Conservation (phyloP, 257 asterid species). For the Penstemon barbatus region DNA sequence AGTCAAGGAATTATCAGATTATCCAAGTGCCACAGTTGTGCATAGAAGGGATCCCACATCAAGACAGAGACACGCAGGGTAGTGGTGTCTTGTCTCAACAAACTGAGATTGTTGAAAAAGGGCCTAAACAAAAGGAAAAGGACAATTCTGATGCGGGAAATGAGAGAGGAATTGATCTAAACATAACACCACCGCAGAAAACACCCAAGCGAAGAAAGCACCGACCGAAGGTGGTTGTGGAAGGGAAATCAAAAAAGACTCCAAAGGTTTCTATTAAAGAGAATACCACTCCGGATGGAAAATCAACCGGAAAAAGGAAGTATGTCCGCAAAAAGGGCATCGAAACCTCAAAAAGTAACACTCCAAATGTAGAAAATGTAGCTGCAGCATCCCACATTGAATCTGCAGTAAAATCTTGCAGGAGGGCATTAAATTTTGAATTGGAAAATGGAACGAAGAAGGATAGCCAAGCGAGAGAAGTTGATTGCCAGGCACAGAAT, state of each 20-base stretch:
- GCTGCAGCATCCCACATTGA: constrained; percentile 34
- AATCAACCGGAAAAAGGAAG: constrained; percentile 57
- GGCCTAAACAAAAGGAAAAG: constrained; percentile 34
- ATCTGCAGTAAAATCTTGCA: constrained; percentile 52
- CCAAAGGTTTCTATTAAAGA: constrained; percentile 45
- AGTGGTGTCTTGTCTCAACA: constrained; percentile 25
- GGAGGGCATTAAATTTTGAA: constrained; percentile 63
- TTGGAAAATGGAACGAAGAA: constrained; percentile 37
- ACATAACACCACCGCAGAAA: constrained; percentile 67
- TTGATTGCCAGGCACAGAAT: constrained; percentile 31
- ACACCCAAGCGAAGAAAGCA: constrained; percentile 78
- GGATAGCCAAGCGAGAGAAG: constrained; percentile 34
- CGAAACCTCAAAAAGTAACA: constrained; percentile 28
- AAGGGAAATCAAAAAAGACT: constrained; percentile 68
- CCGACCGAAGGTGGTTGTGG: constrained; percentile 82
- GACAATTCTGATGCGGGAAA: constrained; percentile 31
- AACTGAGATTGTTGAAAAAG: constrained; percentile 32
- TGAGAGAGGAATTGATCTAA: constrained; percentile 56
- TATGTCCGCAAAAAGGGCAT: constrained; percentile 48
- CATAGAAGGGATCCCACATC: constrained; percentile 32
- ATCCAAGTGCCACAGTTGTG: constrained; percentile 35
- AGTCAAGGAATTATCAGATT: constrained; percentile 37
- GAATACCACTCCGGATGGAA: constrained; percentile 39
- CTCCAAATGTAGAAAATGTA: constrained; percentile 28
- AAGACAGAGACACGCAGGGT: constrained; percentile 40